These are phyloP conservation scores for Agrocybe pediades DNA, from an alignment of 768 basidiomycete species.

Conservation along the genomic window DNA sequence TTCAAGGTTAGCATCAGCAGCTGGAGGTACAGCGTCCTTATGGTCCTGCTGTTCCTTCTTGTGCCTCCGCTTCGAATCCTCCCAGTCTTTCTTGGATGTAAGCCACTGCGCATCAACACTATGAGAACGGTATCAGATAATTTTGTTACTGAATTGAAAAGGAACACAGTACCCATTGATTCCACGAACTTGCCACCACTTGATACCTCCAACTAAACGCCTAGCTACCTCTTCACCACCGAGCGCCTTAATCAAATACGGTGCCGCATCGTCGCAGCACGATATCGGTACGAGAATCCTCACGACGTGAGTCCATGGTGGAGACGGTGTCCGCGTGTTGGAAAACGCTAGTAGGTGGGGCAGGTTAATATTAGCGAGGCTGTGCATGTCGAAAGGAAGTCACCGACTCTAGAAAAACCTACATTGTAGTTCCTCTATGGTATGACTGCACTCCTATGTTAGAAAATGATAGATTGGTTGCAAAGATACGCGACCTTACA, in stretches of 20 bases:
- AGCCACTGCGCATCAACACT: slow-evolving; percentile 88
- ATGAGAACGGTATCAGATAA: slow-evolving; percentile 7
- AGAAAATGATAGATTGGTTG: neutral
- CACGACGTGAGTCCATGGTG: slow-evolving; percentile 80
- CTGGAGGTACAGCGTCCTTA: neutral
- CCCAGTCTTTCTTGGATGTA: slow-evolving; percentile 81
- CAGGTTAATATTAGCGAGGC: neutral
- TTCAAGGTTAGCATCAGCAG: neutral
- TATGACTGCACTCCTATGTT: slow-evolving; percentile 55
- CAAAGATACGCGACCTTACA: slow-evolving; percentile 43
- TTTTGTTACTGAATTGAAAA: neutral
- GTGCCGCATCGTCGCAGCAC: slow-evolving; percentile 75
- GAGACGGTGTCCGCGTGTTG: slow-evolving; percentile 81
- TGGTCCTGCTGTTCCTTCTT: slow-evolving; percentile 44
- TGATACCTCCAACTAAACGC: slow-evolving; percentile 80
- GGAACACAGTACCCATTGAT: slow-evolving; percentile 60
- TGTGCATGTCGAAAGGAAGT: neutral
- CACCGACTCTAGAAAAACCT: neutral
- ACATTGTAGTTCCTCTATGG: slow-evolving; percentile 83
- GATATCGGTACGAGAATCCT: slow-evolving; percentile 73
- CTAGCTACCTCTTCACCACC: slow-evolving; percentile 80
- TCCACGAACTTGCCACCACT: slow-evolving; percentile 98
- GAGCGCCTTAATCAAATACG: slow-evolving; percentile 70
- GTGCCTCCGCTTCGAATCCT: slow-evolving; percentile 59
- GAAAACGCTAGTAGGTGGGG: slow-evolving; percentile 51